Evolutionary conservation across 1,284 basidiomycete species (phyloP).

Genomic region (Meripilus lineatus): DNA sequence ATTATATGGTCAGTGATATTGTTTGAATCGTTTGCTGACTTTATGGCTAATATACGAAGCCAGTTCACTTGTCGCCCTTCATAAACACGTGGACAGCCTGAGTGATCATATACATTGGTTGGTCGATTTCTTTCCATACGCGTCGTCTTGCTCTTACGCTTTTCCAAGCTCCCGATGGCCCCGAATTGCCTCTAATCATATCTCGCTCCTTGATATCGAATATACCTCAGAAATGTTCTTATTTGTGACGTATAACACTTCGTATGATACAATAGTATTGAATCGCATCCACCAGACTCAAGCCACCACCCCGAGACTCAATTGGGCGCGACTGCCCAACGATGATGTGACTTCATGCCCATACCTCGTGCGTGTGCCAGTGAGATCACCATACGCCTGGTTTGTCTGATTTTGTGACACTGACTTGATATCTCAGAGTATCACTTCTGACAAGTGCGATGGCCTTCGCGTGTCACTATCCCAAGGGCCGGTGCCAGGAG

Average conservation of each 20-base stretch:
- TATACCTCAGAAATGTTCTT: too few species aligned
- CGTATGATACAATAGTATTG: constrained; percentile 2
- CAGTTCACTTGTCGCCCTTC: constrained; percentile 77
- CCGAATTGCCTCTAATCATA: too few species aligned
- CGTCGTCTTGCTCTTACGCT: too few species aligned
- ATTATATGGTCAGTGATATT: constrained; percentile 50
- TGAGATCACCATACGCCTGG: constrained; percentile 28
- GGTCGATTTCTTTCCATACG: constrained; percentile 11
- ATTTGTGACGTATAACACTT: too few species aligned
- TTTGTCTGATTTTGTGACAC: neutral
- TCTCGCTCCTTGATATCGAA: too few species aligned
- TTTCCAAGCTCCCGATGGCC: too few species aligned
- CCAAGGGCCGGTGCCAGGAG: constrained; percentile 65
- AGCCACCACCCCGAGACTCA: constrained; percentile 59
- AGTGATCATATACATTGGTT: constrained; percentile 40
- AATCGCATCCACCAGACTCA: constrained; percentile 50
- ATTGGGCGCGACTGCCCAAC: constrained; percentile 82
- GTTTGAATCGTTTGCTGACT: constrained; percentile 1
- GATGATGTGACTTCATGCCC: too few species aligned
- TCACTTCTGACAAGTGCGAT: constrained; percentile 92
- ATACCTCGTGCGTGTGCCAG: constrained; percentile 53
- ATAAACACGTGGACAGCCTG: constrained; percentile 48
- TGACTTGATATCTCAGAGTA: constrained; percentile 43
- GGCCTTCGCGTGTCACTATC: constrained; percentile 90
- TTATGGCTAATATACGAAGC: constrained; percentile 12